Conservation (phyloP, 2,329 filamentous ascomycete genomes). For the Gyromitra esculenta region DNA sequence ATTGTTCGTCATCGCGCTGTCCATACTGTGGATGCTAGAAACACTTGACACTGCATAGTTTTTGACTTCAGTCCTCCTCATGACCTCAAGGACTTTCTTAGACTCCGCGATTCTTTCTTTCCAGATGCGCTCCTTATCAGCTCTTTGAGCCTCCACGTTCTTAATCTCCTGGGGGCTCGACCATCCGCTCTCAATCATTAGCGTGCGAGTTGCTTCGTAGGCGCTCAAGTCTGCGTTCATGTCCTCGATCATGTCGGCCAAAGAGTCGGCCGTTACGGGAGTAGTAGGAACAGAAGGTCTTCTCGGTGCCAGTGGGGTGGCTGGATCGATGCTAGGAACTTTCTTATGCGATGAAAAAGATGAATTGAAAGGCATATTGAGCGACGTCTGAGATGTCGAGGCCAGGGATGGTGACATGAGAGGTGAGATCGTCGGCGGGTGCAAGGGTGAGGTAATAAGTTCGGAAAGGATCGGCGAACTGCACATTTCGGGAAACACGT, state of each 20-base stretch:
- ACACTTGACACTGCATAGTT: constrained; percentile 51
- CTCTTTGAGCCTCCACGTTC: constrained; percentile 56
- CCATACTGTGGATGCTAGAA: constrained; percentile 47
- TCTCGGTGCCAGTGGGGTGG: constrained; percentile 53
- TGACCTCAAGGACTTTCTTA: constrained; percentile 56
- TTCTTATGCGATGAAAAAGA: constrained; percentile 49
- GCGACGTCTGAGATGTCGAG: constrained; percentile 54
- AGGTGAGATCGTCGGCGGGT: constrained; percentile 54
- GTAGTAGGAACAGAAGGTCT: constrained; percentile 51
- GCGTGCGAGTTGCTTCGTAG: constrained; percentile 55
- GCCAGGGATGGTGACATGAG: constrained; percentile 51
- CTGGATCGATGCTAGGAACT: constrained; percentile 55
- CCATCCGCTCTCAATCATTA: constrained; percentile 57
- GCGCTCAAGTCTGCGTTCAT: constrained; percentile 57
- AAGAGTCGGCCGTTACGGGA: constrained; percentile 56
- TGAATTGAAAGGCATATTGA: constrained; percentile 41
- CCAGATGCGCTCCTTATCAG: constrained; percentile 56
- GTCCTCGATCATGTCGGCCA: constrained; percentile 58
- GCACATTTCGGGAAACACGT: constrained; percentile 54
- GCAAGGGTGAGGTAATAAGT: constrained; percentile 52
- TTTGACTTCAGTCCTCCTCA: constrained; percentile 55
- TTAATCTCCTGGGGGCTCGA: constrained; percentile 57
- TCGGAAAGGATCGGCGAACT: constrained; percentile 42
- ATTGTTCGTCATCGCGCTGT: constrained; percentile 25
- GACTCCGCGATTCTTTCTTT: constrained; percentile 56